phyloP scores from a whole-genome alignment of 257 asterid species.

The Solanum chilense region DNA sequence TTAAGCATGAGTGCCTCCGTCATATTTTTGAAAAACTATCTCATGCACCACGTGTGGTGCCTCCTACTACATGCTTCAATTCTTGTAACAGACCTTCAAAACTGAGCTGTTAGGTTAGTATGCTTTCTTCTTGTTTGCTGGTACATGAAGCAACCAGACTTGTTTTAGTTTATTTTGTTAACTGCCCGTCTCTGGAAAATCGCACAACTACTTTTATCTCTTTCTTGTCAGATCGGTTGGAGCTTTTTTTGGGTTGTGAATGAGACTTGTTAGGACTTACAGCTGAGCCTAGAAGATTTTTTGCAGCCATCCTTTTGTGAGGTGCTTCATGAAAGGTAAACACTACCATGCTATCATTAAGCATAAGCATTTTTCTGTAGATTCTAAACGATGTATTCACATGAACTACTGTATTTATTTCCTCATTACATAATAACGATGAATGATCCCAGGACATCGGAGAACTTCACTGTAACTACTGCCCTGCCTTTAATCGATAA shows the following conservation, averaged over 20 bases:
- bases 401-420: neutral
- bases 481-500: neutral
- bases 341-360: neutral
- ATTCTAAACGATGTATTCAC: neutral
- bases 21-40: slow-evolving; percentile 33
- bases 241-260: neutral
- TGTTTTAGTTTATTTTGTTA: neutral
- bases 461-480: neutral
- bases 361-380: neutral
- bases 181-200: neutral
- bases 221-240: neutral
- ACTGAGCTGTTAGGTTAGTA: slow-evolving; percentile 24
- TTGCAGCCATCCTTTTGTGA: neutral
- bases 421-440: neutral
- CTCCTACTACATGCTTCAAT: neutral
- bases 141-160: neutral
- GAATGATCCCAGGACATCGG: neutral
- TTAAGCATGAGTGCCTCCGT: slow-evolving; percentile 4
- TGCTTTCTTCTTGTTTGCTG: neutral
- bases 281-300: neutral
- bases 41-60: slow-evolving; percentile 23
- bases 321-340: neutral
- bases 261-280: neutral
- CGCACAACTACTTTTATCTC: neutral
- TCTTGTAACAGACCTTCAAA: neutral